phyloP scores from a whole-genome alignment of 176 grass and related monocot genomes.

The Musa acuminata region DNA sequence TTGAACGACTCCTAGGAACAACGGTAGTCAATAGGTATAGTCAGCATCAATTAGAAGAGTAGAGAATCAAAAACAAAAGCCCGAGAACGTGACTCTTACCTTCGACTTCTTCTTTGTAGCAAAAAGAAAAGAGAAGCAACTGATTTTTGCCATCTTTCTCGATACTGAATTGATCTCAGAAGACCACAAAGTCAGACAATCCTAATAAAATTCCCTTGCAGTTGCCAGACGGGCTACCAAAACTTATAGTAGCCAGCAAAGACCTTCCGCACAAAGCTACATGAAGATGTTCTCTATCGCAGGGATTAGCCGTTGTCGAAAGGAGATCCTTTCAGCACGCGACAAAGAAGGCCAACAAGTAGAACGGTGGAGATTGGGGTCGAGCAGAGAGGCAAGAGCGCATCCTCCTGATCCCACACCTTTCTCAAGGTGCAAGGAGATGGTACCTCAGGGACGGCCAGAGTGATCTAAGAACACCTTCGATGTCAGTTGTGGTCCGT shows the following conservation, averaged over 20 bases:
- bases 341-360: not conserved
- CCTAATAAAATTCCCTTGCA: not conserved
- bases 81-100: conserved; percentile 16
- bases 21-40: not conserved
- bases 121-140: conserved; percentile 60
- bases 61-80: not conserved
- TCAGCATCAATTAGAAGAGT: not conserved
- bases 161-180: not conserved
- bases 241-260: not conserved
- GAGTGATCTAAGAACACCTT: conserved; percentile 33
- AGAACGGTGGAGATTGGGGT: conserved; percentile 25
- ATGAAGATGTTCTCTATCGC: not conserved
- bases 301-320: conserved; percentile 61
- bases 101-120: conserved; percentile 45
- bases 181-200: not conserved
- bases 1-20: conserved; percentile 33
- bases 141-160: conserved; percentile 42
- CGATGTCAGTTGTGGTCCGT: conserved; percentile 21
- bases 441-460: conserved; percentile 39
- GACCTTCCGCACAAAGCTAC: not conserved
- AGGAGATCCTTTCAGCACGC: conserved; percentile 29
- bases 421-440: conserved; percentile 33
- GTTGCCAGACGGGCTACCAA: not conserved
- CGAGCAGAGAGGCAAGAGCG: conserved; percentile 6
- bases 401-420: conserved; percentile 36